A percentile compares a stretch with the other conserved stretches of the same genome.
phyloP scores from a whole-genome alignment of 768 basidiomycete genomes.

The Suillus alpinus region DNA sequence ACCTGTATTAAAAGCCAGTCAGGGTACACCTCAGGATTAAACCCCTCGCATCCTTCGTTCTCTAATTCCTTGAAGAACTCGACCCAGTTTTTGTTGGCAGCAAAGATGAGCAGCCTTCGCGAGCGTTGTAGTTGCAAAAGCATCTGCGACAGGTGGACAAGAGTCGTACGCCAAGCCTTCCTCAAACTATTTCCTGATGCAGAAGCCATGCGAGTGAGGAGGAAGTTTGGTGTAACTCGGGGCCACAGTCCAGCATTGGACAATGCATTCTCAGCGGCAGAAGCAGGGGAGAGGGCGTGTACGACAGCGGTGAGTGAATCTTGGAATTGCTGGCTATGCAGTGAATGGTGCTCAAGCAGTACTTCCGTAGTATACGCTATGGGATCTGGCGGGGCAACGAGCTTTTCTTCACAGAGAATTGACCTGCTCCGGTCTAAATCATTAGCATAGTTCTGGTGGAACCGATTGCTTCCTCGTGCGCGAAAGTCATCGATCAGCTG shows the following conservation, averaged over 20 bases:
- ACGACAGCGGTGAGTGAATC: background rate
- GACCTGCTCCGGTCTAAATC: slow-evolving; percentile 7
- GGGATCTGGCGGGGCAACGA: background rate
- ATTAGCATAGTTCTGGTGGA: slow-evolving; percentile 13
- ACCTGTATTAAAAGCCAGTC: slow-evolving; percentile 16
- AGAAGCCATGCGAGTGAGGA: slow-evolving; percentile 26
- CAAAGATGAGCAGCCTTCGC: slow-evolving; percentile 25
- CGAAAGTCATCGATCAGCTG: slow-evolving; percentile 7
- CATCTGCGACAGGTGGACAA: slow-evolving; percentile 24
- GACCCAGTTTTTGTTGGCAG: slow-evolving; percentile 5
- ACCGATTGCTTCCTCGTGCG: background rate
- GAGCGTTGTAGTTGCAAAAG: slow-evolving; percentile 32
- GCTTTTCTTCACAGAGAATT: background rate
- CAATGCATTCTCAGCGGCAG: background rate
- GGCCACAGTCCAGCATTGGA: slow-evolving; percentile 29
- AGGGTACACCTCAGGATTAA: background rate
- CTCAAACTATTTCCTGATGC: slow-evolving; percentile 6
- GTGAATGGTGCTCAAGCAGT: background rate
- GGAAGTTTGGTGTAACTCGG: slow-evolving; percentile 21
- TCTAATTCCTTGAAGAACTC: slow-evolving; percentile 11
- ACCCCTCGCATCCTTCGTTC: slow-evolving; percentile 6
- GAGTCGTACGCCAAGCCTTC: slow-evolving; percentile 21
- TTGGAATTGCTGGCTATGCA: background rate
- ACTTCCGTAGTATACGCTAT: background rate
- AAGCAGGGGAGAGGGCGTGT: background rate